A percentile compares a stretch with the other conserved stretches of the same genome.
phyloP scores from a whole-genome alignment of 1,284 basidiomycete genomes.

The Peniophora sp. region DNA sequence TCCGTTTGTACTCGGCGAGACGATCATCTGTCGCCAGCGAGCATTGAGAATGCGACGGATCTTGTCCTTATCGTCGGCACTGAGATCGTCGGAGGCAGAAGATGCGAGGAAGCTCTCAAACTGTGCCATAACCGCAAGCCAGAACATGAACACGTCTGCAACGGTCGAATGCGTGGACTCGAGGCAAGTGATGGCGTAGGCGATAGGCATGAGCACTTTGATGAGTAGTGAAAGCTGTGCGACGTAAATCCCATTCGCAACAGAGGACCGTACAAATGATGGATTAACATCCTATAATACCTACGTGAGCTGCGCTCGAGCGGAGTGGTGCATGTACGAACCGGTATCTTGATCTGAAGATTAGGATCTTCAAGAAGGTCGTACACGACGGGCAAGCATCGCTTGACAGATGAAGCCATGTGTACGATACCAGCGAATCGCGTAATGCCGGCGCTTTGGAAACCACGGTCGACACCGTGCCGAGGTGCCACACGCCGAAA shows the following conservation, averaged over 20 bases:
- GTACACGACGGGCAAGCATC: constrained; percentile 14
- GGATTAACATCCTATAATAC: background rate
- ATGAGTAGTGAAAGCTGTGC: constrained; percentile 10
- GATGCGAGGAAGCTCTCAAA: background rate
- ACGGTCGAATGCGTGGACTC: constrained; percentile 19
- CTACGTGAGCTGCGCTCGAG: too few relatives aligned
- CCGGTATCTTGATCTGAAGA: constrained; percentile 1
- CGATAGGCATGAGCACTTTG: constrained; percentile 15
- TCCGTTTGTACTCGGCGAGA: background rate
- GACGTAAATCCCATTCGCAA: constrained; percentile 7
- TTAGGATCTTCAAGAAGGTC: background rate
- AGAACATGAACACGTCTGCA: constrained; percentile 23
- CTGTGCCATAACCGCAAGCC: constrained; percentile 17
- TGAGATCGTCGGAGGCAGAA: background rate
- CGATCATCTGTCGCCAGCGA: background rate
- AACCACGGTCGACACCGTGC: constrained; percentile 13
- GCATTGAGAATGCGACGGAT: background rate
- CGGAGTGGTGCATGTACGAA: background rate
- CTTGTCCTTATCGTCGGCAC: background rate
- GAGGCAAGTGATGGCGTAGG: constrained; percentile 19
- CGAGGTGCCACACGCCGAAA: constrained; percentile 10
- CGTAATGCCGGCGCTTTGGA: constrained; percentile 20
- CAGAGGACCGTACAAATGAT: background rate
- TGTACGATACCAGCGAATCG: constrained; percentile 20
- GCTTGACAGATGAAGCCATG: constrained; percentile 13